Conservation (phyloP, 2,329 filamentous ascomycete species). For the Talaromyces sp. region DNA sequence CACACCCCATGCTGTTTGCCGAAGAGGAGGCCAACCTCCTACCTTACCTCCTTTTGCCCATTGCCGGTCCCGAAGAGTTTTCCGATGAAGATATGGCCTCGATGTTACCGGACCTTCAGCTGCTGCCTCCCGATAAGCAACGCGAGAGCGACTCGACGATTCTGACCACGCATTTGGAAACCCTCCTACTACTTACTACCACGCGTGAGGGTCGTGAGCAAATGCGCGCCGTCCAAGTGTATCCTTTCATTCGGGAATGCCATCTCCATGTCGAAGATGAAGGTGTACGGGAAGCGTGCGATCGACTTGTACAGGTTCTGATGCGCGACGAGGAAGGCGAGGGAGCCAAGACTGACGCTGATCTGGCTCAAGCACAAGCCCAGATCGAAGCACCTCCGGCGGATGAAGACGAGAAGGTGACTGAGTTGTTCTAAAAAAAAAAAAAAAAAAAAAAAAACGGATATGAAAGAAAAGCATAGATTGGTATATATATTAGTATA, state of each 20-base stretch:
- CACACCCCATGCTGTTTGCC: slow-evolving; percentile 71
- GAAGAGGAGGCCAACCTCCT: slow-evolving; percentile 77
- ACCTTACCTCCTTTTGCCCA: slow-evolving; percentile 84
- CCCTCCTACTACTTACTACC: slow-evolving; percentile 78
- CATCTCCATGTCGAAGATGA: slow-evolving; percentile 79
- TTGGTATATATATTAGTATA: no score
- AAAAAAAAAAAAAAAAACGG: background rate
- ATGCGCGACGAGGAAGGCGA: slow-evolving; percentile 76
- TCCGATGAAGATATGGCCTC: slow-evolving; percentile 79
- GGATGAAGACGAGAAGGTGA: slow-evolving; percentile 50
- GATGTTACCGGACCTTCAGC: slow-evolving; percentile 88
- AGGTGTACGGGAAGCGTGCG: slow-evolving; percentile 78
- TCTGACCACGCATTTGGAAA: slow-evolving; percentile 86
- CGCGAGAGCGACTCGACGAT: slow-evolving; percentile 77
- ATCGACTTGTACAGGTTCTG: slow-evolving; percentile 84
- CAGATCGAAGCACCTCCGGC: slow-evolving; percentile 29
- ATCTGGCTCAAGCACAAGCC: slow-evolving; percentile 44
- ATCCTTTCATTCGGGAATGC: slow-evolving; percentile 84
- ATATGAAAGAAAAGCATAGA: background rate
- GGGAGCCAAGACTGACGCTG: slow-evolving; percentile 43
- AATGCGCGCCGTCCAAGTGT: slow-evolving; percentile 77
- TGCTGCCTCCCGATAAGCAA: slow-evolving; percentile 86
- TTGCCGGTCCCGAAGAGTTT: slow-evolving; percentile 87
- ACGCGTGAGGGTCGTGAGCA: slow-evolving; percentile 73
- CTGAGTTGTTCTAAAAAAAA: slow-evolving; percentile 45